Conservation (phyloP, 192 early-diverging fungal genomes). For the Backusella sp. region DNA sequence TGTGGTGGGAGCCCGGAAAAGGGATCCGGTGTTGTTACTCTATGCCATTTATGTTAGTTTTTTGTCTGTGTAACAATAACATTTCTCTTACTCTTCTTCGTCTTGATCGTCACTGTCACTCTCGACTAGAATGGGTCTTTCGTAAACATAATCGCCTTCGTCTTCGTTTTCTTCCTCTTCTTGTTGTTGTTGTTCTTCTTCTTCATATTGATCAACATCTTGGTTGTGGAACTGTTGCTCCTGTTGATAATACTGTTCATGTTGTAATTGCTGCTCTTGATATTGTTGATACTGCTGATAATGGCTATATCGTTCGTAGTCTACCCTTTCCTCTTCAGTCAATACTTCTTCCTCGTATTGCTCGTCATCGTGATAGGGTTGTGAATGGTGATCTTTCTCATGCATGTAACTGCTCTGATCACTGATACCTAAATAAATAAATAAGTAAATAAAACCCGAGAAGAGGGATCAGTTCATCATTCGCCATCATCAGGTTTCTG, state of each 20-base stretch:
- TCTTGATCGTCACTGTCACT: constrained; percentile 15
- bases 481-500: neutral
- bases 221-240: neutral
- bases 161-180: neutral
- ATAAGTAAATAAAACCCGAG: too few relatives aligned
- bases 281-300: neutral
- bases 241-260: neutral
- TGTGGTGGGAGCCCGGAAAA: neutral
- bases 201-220: too few relatives aligned
- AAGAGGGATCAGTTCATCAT: neutral
- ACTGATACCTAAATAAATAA: neutral
- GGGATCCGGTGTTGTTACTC: neutral
- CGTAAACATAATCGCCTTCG: neutral
- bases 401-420: neutral
- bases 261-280: neutral
- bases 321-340: neutral
- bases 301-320: neutral
- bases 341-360: neutral
- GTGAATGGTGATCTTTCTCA: neutral
- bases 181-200: neutral
- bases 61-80: neutral
- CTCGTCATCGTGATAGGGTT: neutral
- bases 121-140: constrained; percentile 10
- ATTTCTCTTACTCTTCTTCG: neutral
- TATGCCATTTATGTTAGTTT: neutral